Conservation (phyloP, 2,329 filamentous ascomycete genomes). For the Aureobasidium namibiae region DNA sequence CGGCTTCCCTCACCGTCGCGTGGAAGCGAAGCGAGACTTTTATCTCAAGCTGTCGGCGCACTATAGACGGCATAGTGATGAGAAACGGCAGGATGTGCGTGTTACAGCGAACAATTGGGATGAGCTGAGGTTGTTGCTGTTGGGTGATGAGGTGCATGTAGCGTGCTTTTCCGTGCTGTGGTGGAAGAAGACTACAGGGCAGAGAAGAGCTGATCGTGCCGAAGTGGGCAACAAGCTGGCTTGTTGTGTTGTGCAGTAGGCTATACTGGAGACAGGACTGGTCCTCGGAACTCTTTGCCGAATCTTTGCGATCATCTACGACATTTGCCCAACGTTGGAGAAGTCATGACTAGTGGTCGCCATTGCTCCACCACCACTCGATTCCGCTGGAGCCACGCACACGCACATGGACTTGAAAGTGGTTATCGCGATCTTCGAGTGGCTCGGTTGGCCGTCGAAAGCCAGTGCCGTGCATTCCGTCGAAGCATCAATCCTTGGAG, state of each 20-base stretch:
- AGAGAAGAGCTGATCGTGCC: slow-evolving; percentile 23
- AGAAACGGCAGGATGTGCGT: background rate
- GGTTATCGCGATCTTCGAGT: background rate
- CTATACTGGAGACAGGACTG: background rate
- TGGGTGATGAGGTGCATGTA: background rate
- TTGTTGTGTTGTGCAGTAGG: background rate
- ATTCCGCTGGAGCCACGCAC: no score
- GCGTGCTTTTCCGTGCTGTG: slow-evolving; percentile 3
- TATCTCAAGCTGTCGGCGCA: slow-evolving; percentile 1
- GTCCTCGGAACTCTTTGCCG: background rate
- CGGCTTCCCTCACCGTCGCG: background rate
- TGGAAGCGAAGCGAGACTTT: slow-evolving; percentile 2
- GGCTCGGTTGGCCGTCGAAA: no score
- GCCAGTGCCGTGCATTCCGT: background rate
- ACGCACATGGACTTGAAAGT: background rate
- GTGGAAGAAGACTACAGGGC: slow-evolving; percentile 1
- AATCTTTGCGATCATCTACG: background rate
- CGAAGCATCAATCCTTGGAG: background rate
- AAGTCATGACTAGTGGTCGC: background rate
- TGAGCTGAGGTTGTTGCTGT: background rate
- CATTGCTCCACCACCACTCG: background rate
- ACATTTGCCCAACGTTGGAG: background rate
- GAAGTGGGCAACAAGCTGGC: slow-evolving; percentile 17
- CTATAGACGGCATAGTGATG: background rate
- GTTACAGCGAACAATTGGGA: slow-evolving; percentile 5